Evolutionary conservation across 768 basidiomycete species (phyloP), one percentile per base, ranked within the genome.

Genomic region (Suillus americanus): DNA sequence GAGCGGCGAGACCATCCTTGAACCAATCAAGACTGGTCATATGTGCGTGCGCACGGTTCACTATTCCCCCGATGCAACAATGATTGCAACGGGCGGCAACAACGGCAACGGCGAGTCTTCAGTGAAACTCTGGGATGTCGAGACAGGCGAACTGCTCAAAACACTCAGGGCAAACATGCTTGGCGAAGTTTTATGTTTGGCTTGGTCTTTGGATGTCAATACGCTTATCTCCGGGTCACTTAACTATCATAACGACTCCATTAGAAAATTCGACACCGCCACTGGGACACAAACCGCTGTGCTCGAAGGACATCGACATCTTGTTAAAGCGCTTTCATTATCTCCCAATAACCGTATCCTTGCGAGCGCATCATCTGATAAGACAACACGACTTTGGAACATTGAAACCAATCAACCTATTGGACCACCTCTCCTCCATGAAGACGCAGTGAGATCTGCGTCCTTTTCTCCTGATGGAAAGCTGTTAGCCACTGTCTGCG

Each of bases 341-440:
- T 54, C 53, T 20, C 30, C 30, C 10, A 54, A 54, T 54, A 4
- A n/a, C 30, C 53, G 53, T 33, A 54, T 54, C 12, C 53, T 33
- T 54, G 53, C 33, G 20, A 54, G 53, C 53, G 53, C 53, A 13
- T 54, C 53, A 54, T 54, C 53, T 12, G 53, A 54, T 33, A 35
- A 54, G 12, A 54, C 53, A n/a, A 3, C 20, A 1, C 53, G 33
- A 54, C 53, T 54, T 54, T 54, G 53, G 53, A 33, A 54, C 20
- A 54, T 35, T 6, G 33, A 54, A 54, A 54, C n/a, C 3, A 33
- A n/a, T n/a, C 53, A 54, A n/a, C 33, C 53, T n/a, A 54, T 54
- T 7, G 53, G 53, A 35, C 53, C 20, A 54, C 53, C 53, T 6
- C 33, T 54, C 33, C 20, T 35, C 12, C 53, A 54, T 54, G 33